Conservation (phyloP, 1,284 basidiomycete species). For the Puccinia novopanici region DNA sequence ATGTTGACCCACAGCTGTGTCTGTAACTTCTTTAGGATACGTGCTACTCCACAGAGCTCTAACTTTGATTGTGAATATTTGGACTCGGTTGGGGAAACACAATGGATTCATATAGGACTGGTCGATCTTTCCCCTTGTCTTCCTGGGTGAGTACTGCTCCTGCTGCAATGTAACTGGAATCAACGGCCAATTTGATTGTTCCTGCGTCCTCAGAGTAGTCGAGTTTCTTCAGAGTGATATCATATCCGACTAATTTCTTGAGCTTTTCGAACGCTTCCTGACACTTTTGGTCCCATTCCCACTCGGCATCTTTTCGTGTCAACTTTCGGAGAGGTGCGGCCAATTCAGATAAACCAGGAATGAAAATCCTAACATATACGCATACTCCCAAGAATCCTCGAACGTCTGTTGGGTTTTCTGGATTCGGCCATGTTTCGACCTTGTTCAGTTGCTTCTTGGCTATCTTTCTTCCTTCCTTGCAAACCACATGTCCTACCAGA, state of each 20-base stretch:
- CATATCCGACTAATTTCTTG: not conserved
- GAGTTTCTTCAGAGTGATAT: not conserved
- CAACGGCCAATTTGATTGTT: not conserved
- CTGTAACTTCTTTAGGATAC: constrained; percentile 19
- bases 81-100: no score
- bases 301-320: constrained; percentile 15
- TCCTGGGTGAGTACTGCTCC: not conserved
- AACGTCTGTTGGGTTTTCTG: constrained; percentile 2
- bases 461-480: constrained; percentile 1
- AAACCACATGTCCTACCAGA: constrained; percentile 22
- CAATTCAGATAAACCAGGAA: not conserved
- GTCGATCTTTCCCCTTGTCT: no score
- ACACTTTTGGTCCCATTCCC: constrained; percentile 15
- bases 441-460: constrained; percentile 10
- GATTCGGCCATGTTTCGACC: not conserved
- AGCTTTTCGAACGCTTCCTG: not conserved
- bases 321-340: constrained; percentile 22
- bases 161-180: not conserved
- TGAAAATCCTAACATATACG: no score
- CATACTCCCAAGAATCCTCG: constrained; percentile 17
- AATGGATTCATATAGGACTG: no score
- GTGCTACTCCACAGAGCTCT: constrained; percentile 31
- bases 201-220: constrained; percentile 6
- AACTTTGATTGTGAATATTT: constrained; percentile 6
- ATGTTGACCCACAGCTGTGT: not conserved